A percentile compares a stretch with the other conserved stretches of the same genome.
These are phyloP conservation scores for Backusella australiensis DNA, from an alignment of 192 early-diverging fungal genomes.

Conservation along the genomic window DNA sequence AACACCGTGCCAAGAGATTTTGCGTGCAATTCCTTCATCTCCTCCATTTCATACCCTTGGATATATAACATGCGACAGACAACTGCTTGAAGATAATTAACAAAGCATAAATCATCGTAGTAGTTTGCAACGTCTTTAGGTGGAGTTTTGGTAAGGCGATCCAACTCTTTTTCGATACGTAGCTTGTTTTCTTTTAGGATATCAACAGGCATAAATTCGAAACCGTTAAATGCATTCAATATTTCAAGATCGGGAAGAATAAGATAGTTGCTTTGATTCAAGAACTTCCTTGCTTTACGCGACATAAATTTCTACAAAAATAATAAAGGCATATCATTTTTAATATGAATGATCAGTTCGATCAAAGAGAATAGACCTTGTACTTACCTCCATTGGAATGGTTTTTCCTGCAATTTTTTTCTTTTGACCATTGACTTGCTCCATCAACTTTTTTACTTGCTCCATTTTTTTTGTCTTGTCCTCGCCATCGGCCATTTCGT, in stretches of 20 bases:
- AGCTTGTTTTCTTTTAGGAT: slow-evolving; percentile 10
- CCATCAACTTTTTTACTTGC: slow-evolving; percentile 61
- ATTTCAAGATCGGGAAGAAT: slow-evolving; percentile 79
- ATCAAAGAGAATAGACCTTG: not conserved
- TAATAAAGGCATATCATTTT: not conserved
- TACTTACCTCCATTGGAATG: slow-evolving; percentile 33
- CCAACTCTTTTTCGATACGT: slow-evolving; percentile 8
- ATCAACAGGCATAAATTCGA: slow-evolving; percentile 65
- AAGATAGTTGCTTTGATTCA: slow-evolving; percentile 58
- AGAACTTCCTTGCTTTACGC: slow-evolving; percentile 80
- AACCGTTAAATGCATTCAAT: slow-evolving; percentile 65
- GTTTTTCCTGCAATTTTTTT: slow-evolving; percentile 42
- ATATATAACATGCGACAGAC: slow-evolving; percentile 53
- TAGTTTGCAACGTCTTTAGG: slow-evolving; percentile 32
- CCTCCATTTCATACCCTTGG: not conserved
- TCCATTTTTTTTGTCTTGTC: slow-evolving; percentile 37
- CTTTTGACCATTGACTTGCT: slow-evolving; percentile 58
- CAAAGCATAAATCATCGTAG: slow-evolving; percentile 79
- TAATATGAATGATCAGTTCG: not conserved
- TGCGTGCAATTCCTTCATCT: not conserved
- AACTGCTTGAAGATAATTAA: slow-evolving; percentile 66
- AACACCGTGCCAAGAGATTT: slow-evolving; percentile 45
- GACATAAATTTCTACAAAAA: slow-evolving; percentile 70
- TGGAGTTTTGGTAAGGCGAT: not conserved
- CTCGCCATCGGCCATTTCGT: slow-evolving; percentile 28